These are phyloP conservation scores for Aaosphaeria pasadenensis DNA, from an alignment of 2,329 filamentous ascomycete genomes.

Conservation along the genomic window DNA sequence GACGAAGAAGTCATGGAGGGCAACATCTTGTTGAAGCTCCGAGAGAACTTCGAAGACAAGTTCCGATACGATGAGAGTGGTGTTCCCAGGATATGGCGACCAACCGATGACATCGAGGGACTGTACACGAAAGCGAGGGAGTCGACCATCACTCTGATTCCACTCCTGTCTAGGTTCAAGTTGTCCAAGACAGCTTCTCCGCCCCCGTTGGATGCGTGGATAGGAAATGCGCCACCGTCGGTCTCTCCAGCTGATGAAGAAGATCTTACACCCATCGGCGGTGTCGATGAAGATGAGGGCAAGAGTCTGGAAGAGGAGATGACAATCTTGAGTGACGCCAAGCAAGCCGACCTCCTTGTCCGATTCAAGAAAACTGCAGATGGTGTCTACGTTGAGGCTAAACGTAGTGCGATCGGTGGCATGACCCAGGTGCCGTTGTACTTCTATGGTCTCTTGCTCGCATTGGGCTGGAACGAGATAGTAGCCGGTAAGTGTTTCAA, in stretches of 20 bases:
- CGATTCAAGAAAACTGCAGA: constrained; percentile 98
- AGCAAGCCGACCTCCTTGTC: constrained; percentile 86
- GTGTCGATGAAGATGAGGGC: constrained; percentile 90
- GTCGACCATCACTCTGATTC: constrained; percentile 86
- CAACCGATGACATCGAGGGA: constrained; percentile 94
- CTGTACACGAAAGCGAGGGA: constrained; percentile 90
- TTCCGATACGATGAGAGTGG: constrained; percentile 96
- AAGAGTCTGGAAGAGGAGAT: constrained; percentile 96
- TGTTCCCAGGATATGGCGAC: constrained; percentile 94
- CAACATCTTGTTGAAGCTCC: constrained; percentile 89
- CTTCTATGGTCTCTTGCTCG: constrained; percentile 86
- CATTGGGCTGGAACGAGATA: constrained; percentile 98
- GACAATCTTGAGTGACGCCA: constrained; percentile 86
- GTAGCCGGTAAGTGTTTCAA: constrained; percentile 69
- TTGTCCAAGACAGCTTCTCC: constrained; percentile 70
- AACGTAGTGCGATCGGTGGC: constrained; percentile 92
- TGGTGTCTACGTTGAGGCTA: constrained; percentile 96
- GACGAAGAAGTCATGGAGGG: constrained; percentile 98
- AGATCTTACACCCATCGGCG: constrained; percentile 82
- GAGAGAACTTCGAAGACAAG: constrained; percentile 98
- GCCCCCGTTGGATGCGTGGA: constrained; percentile 80
- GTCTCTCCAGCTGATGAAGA: constrained; percentile 84
- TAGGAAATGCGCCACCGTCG: constrained; percentile 72
- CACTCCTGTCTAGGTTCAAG: constrained; percentile 80
- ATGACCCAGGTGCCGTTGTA: constrained; percentile 92